A percentile compares a stretch with the other conserved stretches of the same genome.
Evolutionary conservation across 2,329 filamentous ascomycete species (phyloP).

Genomic region (Ascosphaera acerosa): DNA sequence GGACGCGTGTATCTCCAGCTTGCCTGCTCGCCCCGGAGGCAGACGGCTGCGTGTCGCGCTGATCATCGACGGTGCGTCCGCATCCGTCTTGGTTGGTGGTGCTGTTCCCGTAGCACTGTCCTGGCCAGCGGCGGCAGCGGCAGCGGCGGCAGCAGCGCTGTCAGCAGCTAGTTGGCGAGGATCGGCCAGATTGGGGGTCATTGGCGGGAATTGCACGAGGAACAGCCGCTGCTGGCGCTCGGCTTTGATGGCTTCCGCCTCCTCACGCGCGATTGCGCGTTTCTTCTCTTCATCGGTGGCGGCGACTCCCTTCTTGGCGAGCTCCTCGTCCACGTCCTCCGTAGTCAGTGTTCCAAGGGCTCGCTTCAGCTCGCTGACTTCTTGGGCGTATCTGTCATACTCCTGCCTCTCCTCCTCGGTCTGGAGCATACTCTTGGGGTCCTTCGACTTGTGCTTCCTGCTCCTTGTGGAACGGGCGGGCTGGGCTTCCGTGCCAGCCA

Average conservation of each 20-base stretch:
- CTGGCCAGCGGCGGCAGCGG: neutral
- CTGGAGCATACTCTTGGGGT: constrained; percentile 14
- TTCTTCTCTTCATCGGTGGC: constrained; percentile 9
- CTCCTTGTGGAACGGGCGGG: neutral
- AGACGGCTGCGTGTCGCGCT: constrained; percentile 20
- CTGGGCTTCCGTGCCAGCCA: constrained; percentile 4
- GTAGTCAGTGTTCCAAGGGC: constrained; percentile 8
- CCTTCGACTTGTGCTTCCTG: constrained; percentile 6
- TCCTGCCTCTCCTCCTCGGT: constrained; percentile 19
- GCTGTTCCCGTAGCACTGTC: constrained; percentile 2
- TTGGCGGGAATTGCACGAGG: constrained; percentile 37
- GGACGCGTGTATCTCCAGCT: constrained; percentile 34
- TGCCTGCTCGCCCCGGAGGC: constrained; percentile 31
- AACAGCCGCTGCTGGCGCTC: constrained; percentile 30
- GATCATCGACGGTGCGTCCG: constrained; percentile 8
- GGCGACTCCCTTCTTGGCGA: constrained; percentile 5
- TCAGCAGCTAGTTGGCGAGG: constrained; percentile 10
- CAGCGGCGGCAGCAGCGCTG: constrained; percentile 3
- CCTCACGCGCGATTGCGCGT: constrained; percentile 4
- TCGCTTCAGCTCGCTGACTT: constrained; percentile 17
- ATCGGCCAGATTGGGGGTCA: constrained; percentile 29
- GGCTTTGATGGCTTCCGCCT: constrained; percentile 11
- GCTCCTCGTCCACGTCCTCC: constrained; percentile 5
- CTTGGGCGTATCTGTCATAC: constrained; percentile 17
- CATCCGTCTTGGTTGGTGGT: constrained; percentile 3